Conservation (phyloP, 768 basidiomycete species). For the Suillus ampliporus region DNA sequence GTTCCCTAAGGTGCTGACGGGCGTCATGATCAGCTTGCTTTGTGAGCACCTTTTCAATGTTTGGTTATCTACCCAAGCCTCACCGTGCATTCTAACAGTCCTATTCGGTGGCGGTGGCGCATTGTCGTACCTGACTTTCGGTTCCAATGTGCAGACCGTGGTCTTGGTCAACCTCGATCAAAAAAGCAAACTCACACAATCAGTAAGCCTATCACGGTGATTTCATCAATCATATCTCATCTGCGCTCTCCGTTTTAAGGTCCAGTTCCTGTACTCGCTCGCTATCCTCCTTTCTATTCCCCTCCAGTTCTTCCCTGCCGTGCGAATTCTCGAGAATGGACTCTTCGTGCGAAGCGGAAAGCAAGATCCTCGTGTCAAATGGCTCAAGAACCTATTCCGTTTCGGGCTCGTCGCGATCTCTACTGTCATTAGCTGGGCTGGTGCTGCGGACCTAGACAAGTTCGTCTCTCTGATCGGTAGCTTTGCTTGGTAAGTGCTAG, state of each 20-base stretch:
- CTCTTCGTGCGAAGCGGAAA: slow-evolving; percentile 91
- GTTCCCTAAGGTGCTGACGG: slow-evolving; percentile 86
- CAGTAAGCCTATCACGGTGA: slow-evolving; percentile 54
- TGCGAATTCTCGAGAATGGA: slow-evolving; percentile 96
- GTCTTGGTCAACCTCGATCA: slow-evolving; percentile 93
- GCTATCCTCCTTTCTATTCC: slow-evolving; percentile 93
- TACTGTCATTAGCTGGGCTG: slow-evolving; percentile 81
- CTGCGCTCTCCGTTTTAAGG: slow-evolving; percentile 41
- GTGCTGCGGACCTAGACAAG: slow-evolving; percentile 91
- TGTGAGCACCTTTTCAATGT: slow-evolving; percentile 45
- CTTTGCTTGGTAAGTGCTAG: slow-evolving; percentile 80
- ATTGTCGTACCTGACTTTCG: slow-evolving; percentile 88
- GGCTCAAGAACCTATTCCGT: slow-evolving; percentile 93
- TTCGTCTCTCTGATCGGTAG: slow-evolving; percentile 93
- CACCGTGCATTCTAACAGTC: slow-evolving; percentile 43
- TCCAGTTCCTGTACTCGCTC: slow-evolving; percentile 87
- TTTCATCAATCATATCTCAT: slow-evolving; percentile 8
- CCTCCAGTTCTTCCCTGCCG: slow-evolving; percentile 96
- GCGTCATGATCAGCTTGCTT: slow-evolving; percentile 88
- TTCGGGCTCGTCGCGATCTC: slow-evolving; percentile 79
- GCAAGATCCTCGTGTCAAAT: slow-evolving; percentile 80
- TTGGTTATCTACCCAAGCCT: slow-evolving; percentile 10
- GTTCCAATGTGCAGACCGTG: slow-evolving; percentile 87
- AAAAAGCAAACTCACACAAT: slow-evolving; percentile 85
- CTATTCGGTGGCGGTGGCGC: slow-evolving; percentile 89